A percentile compares a stretch with the other conserved stretches of the same genome.
Conservation (phyloP, 306 rosid genomes). For the Biancaea sappan region DNA sequence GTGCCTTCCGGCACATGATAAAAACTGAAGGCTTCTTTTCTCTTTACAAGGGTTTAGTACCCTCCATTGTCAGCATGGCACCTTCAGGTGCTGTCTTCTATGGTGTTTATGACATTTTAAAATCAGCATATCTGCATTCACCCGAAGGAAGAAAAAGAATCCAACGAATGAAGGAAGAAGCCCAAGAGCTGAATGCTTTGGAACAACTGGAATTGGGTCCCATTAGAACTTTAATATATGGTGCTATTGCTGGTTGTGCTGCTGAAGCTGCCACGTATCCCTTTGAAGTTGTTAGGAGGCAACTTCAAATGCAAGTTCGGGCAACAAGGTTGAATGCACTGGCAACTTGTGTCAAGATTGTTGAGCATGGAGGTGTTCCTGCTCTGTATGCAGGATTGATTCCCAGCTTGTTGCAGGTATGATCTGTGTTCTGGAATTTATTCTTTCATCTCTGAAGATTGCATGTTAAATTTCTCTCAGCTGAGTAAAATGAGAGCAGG, state of each 20-base stretch:
- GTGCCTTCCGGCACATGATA: conserved; percentile 81
- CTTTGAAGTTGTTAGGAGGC: conserved; percentile 91
- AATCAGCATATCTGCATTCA: conserved; percentile 80
- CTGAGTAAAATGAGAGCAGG: conserved; percentile 4
- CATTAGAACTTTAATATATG: conserved; percentile 74
- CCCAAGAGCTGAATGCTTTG: conserved; percentile 65
- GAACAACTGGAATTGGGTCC: conserved; percentile 95
- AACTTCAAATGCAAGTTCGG: conserved; percentile 86
- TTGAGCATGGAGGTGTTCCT: conserved; percentile 86
- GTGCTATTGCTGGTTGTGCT: conserved; percentile 96
- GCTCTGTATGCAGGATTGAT: conserved; percentile 85
- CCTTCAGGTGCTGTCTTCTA: conserved; percentile 98
- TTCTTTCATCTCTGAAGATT: conserved; percentile 15
- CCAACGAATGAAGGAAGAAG: conserved; percentile 61
- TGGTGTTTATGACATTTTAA: conserved; percentile 85
- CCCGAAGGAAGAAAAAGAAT: conserved; percentile 89
- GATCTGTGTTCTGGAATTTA: conserved; percentile 21
- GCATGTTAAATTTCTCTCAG: conserved; percentile 6
- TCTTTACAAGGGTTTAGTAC: conserved; percentile 90
- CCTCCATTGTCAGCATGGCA: conserved; percentile 94
- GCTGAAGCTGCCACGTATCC: conserved; percentile 96
- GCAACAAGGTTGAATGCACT: conserved; percentile 74
- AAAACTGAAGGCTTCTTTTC: conserved; percentile 92
- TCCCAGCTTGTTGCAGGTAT: conserved; percentile 96
- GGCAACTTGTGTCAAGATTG: conserved; percentile 75